Conservation (phyloP, 495 filamentous ascomycete genomes). For the Pseudoneurospora amorphoporcata region DNA sequence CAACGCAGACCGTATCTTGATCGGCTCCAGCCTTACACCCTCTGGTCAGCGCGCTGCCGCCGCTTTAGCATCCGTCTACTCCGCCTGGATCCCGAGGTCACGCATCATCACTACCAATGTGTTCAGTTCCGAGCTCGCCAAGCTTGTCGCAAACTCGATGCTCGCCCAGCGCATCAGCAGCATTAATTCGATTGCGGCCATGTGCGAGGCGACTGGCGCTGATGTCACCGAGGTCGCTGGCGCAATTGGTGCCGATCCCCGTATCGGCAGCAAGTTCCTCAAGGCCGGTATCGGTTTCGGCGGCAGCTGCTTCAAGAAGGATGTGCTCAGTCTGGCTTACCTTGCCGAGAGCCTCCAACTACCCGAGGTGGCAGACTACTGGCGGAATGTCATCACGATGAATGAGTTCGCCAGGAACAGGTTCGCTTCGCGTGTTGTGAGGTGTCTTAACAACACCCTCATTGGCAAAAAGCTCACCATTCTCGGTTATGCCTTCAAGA, state of each 20-base stretch:
- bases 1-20: conserved; percentile 64
- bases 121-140: conserved; percentile 70
- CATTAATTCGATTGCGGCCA: conserved; percentile 67
- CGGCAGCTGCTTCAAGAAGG: conserved; percentile 74
- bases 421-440: conserved; percentile 52
- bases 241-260: conserved; percentile 55
- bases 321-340: conserved; percentile 64
- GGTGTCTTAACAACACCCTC: conserved; percentile 54
- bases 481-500: conserved; percentile 72
- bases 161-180: conserved; percentile 73
- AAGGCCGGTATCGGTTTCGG: conserved; percentile 71
- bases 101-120: conserved; percentile 61
- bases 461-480: conserved; percentile 62
- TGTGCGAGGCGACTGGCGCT: conserved; percentile 68
- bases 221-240: conserved; percentile 60
- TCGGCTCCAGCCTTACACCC: conserved; percentile 51
- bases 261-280: conserved; percentile 63
- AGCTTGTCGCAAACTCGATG: conserved; percentile 71
- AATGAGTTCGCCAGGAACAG: conserved; percentile 65
- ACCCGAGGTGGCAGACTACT: conserved; percentile 67
- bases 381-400: conserved; percentile 60
- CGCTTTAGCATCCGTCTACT: conserved; percentile 53
- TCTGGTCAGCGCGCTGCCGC: conserved; percentile 51
- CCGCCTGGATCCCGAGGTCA: conserved; percentile 53
- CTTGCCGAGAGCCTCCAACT: conserved; percentile 60